Evolutionary conservation across 2,329 filamentous ascomycete genomes (phyloP).

Genomic region (Cladosporium sp.): DNA sequence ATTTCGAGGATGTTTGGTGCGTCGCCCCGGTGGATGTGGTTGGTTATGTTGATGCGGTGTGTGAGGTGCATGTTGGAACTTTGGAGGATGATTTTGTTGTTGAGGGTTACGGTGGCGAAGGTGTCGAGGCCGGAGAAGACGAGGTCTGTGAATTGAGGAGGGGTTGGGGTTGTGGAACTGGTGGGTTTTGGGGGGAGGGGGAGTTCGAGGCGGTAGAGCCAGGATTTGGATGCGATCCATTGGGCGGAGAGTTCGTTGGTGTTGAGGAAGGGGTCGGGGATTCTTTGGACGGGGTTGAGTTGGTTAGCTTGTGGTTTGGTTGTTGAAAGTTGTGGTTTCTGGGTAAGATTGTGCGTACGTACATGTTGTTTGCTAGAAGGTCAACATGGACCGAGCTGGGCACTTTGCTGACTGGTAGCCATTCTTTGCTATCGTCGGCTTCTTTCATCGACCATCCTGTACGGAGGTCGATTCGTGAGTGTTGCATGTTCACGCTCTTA

Average conservation of each 20-base stretch:
- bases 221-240: constrained; percentile 51
- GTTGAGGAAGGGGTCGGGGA: constrained; percentile 52
- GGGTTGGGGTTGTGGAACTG: background rate
- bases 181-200: background rate
- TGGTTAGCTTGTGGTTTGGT: background rate
- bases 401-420: background rate
- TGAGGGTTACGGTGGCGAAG: background rate
- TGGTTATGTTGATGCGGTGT: background rate
- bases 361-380: background rate
- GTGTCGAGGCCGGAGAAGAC: background rate
- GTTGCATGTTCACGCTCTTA: background rate
- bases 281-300: constrained; percentile 35
- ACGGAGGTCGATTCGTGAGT: background rate
- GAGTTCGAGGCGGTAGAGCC: constrained; percentile 48
- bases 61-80: constrained; percentile 66
- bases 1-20: constrained; percentile 48
- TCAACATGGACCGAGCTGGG: background rate
- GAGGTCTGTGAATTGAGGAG: background rate
- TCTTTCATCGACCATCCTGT: background rate
- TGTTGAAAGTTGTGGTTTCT: background rate
- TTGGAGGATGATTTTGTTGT: constrained; percentile 44
- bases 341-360: background rate
- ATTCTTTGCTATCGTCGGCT: background rate
- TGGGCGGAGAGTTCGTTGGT: constrained; percentile 52
- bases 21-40: background rate